Conservation (phyloP, 441 rosid species). For the Populus hybrid region DNA sequence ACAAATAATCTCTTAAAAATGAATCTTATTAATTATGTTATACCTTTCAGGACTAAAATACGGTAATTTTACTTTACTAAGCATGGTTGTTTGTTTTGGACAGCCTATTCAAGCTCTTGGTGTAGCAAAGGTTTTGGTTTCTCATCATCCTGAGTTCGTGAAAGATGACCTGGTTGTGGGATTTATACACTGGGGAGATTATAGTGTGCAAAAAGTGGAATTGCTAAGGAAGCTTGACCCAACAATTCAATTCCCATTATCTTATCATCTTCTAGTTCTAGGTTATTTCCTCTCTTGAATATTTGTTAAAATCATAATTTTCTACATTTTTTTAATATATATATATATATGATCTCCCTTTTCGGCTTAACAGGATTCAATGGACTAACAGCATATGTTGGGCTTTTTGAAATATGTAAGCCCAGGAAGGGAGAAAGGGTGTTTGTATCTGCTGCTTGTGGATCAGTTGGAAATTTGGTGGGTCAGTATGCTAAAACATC, state of each 20-base stretch:
- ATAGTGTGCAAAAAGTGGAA: conserved; percentile 26
- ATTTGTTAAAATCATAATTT: no score
- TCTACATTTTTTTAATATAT: no score
- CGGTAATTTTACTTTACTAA: no score
- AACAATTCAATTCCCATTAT: conserved; percentile 42
- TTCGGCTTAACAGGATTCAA: conserved; percentile 36
- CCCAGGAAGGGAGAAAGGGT: conserved; percentile 53
- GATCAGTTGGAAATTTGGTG: conserved; percentile 53
- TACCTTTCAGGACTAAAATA: no score
- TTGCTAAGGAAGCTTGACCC: conserved; percentile 39
- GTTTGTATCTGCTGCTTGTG: conserved; percentile 51
- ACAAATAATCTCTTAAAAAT: no score
- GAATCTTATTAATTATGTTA: no score
- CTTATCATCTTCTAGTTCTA: conserved; percentile 42
- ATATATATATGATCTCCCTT: no score
- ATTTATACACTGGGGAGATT: conserved; percentile 40
- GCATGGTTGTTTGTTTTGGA: neutral
- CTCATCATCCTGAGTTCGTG: conserved; percentile 34
- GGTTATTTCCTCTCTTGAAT: conserved; percentile 20
- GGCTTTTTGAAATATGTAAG: conserved; percentile 44
- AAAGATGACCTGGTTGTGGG: conserved; percentile 44
- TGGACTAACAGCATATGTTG: conserved; percentile 59
- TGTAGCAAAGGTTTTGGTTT: conserved; percentile 44
- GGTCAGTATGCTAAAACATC: conserved; percentile 54
- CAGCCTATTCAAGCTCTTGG: conserved; percentile 41